These are phyloP conservation scores for Rostrohypoxylon terebratum DNA, from an alignment of 495 filamentous ascomycete species.

Conservation along the genomic window DNA sequence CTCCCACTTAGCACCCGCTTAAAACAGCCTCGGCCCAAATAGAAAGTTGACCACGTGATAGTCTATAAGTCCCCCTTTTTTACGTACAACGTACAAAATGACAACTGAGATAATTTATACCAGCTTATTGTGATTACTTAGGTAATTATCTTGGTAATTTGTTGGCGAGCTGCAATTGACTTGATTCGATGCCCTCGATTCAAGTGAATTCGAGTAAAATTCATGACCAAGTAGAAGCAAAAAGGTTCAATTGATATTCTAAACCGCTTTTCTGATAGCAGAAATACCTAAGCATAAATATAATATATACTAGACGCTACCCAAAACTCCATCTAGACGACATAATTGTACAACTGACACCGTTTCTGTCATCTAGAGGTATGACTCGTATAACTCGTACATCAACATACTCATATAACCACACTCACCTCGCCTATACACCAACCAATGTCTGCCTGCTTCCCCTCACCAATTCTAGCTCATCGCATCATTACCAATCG, in stretches of 20 bases:
- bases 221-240: neutral
- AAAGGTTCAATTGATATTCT: neutral
- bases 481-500: constrained; percentile 64
- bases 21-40: constrained; percentile 34
- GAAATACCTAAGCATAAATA: constrained; percentile 22
- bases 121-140: neutral
- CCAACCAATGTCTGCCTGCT: neutral
- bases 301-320: constrained; percentile 20
- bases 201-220: neutral
- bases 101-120: neutral
- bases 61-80: neutral
- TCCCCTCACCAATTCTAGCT: neutral
- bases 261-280: constrained; percentile 23
- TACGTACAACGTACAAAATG: neutral
- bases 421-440: neutral
- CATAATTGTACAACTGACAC: constrained; percentile 42
- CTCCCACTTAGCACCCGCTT: constrained; percentile 12
- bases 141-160: neutral
- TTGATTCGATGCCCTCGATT: neutral
- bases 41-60: constrained; percentile 29
- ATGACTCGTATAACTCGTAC: constrained; percentile 19
- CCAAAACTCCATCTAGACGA: constrained; percentile 37
- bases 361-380: constrained; percentile 38
- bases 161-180: neutral
- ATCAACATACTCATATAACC: constrained; percentile 7